Conservation (phyloP, 2,329 filamentous ascomycete genomes). For the Dothideomycetes sp. region DNA sequence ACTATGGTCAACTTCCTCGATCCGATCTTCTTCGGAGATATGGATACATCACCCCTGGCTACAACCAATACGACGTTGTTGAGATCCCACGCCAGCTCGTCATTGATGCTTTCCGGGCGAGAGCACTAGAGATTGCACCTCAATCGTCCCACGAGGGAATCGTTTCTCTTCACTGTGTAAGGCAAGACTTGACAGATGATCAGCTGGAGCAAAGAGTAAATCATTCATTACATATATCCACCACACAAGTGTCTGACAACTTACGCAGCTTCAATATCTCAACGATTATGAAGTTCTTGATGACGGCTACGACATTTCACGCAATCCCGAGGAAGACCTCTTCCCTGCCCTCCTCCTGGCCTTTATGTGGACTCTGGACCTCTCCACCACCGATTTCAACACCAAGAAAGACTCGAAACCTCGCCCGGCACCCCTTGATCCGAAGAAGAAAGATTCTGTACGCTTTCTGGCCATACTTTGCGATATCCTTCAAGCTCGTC, state of each 20-base stretch:
- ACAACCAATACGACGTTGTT: slow-evolving; percentile 69
- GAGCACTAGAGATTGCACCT: background rate
- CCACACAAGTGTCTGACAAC: too few species aligned
- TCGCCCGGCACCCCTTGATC: background rate
- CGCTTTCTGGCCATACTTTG: slow-evolving; percentile 1
- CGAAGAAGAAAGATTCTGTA: background rate
- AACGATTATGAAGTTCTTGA: slow-evolving; percentile 56
- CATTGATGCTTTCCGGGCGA: background rate
- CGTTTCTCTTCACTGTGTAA: background rate
- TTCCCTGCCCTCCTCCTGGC: slow-evolving; percentile 10
- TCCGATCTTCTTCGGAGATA: slow-evolving; percentile 75
- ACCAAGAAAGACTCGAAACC: background rate
- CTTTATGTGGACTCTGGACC: background rate
- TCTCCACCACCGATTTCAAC: background rate
- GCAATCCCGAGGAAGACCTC: slow-evolving; percentile 22
- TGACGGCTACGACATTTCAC: slow-evolving; percentile 54
- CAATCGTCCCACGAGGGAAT: background rate
- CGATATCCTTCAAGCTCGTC: slow-evolving; percentile 27
- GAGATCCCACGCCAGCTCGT: slow-evolving; percentile 43
- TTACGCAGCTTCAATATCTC: slow-evolving; percentile 38
- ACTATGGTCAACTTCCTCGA: slow-evolving; percentile 75
- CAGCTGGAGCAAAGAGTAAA: background rate
- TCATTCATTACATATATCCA: too few species aligned
- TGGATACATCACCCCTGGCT: slow-evolving; percentile 74
- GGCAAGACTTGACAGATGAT: background rate